Evolutionary conservation across 257 asterid genomes (phyloP), one percentile per base, ranked within the genome.

Genomic region (Fraxinus excelsior): DNA sequence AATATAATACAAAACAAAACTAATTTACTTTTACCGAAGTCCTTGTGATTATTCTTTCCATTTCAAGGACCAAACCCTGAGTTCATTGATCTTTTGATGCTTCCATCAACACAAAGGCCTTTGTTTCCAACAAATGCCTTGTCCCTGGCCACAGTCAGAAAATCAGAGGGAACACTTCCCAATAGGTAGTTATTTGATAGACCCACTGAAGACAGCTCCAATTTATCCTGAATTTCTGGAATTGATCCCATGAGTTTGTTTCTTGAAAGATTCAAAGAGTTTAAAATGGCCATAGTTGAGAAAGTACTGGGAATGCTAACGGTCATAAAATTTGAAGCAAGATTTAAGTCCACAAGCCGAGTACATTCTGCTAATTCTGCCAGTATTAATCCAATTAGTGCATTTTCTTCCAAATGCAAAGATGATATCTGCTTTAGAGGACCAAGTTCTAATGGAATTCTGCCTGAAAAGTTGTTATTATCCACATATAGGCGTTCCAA

Each of bases 241-340:
- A 95, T 85, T 4, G 83, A 9, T 18, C 99, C 99, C 0, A 80
- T 85, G n/a, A 95, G 96, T 23, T 32, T 46, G 72, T 95, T 95
- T 70, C 87, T 84, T 2, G 99, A 93, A 53, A 95, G 97, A 78
- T 95, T 93, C 84, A 95, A 83, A 3, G 97, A 90, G 90, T 95
- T 95, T 85, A 95, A 84, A 3, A 92, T 76, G 71, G 74, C 67
- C 93, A 93, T 91, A 37, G 79, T 83, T 2, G 97, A 80, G 67
- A 95, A 80, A 35, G 90, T 84, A 44, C 46, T 73, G 2, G 99
- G 93, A 42, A 95, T 90, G 56, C 75, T 49, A 53, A 96, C 96
- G 37, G 66, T 84, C 16, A 95, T 79, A 29, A 35, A 74, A 83
- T 95, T 95, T 13, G 89, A 87, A 74, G 96, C 98, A 75, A 95